Evolutionary conservation across 345 rosid genomes (phyloP).

Genomic region (Diplotaxis tenuifolia): DNA sequence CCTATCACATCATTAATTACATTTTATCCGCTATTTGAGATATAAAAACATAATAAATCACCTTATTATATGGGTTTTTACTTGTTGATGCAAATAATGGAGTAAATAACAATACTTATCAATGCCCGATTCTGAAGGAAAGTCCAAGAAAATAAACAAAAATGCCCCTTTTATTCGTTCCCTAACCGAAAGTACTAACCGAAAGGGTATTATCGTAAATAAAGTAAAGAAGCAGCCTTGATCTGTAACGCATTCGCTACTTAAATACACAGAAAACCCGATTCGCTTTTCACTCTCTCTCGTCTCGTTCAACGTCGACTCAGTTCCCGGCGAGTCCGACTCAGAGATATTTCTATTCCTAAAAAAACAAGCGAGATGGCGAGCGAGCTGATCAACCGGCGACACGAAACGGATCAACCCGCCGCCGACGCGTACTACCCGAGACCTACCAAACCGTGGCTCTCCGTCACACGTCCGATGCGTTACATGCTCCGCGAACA

Average conservation of each 20-base stretch:
- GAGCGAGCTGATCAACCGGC: constrained; percentile 80
- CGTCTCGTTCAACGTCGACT: constrained; percentile 29
- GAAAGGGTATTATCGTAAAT: not conserved
- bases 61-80: not conserved
- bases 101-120: not conserved
- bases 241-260: not conserved
- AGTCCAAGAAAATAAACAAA: not conserved
- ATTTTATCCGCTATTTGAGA: not conserved
- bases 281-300: constrained; percentile 34
- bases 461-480: constrained; percentile 51
- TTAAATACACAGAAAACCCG: constrained; percentile 22
- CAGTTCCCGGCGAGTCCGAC: constrained; percentile 38
- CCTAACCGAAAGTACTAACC: not conserved
- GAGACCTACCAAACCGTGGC: constrained; percentile 80
- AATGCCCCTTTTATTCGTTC: not conserved
- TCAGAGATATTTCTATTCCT: not conserved
- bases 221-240: not conserved
- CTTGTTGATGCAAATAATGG: not conserved
- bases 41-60: not conserved
- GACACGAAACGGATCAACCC: constrained; percentile 68
- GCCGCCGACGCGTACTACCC: constrained; percentile 69
- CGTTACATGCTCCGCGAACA: constrained; percentile 52
- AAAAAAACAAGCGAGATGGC: constrained; percentile 40
- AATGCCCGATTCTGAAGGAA: not conserved
- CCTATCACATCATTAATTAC: constrained; percentile 7